Percentiles rank a stretch among this genome's conserved stretches.
Evolutionary conservation across 768 basidiomycete species (phyloP).

Genomic region (Rhodotorula babjevae): DNA sequence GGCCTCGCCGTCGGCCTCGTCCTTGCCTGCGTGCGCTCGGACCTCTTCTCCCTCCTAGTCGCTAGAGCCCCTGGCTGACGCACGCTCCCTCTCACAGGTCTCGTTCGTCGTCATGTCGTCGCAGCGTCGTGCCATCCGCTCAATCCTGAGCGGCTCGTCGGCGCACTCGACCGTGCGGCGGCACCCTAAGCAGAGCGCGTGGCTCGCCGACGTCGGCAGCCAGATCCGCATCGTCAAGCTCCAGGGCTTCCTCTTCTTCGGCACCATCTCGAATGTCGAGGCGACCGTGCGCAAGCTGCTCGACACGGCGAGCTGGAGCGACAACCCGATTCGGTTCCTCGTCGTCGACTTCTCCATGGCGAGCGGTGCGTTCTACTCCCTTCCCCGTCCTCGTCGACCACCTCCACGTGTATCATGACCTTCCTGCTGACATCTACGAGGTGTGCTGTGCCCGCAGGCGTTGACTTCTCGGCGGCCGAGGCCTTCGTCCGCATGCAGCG

Average conservation of each 20-base stretch:
- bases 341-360: constrained; percentile 81
- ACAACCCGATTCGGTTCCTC: constrained; percentile 78
- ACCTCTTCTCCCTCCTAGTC: constrained; percentile 42
- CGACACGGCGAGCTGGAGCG: constrained; percentile 64
- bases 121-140: constrained; percentile 73
- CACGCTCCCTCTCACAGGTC: constrained; percentile 47
- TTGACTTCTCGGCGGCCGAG: constrained; percentile 92
- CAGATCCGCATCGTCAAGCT: constrained; percentile 83
- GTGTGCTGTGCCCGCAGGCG: constrained; percentile 54
- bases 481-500: constrained; percentile 89
- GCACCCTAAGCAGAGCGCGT: constrained; percentile 70
- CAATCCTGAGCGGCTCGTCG: constrained; percentile 67
- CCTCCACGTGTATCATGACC: too few species aligned
- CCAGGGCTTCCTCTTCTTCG: constrained; percentile 89
- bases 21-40: constrained; percentile 61
- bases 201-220: constrained; percentile 70
- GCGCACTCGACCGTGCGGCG: constrained; percentile 86
- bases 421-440: too few species aligned
- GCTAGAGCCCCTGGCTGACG: constrained; percentile 40
- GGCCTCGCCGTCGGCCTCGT: constrained; percentile 89
- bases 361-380: constrained; percentile 16
- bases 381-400: too few species aligned
- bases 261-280: constrained; percentile 86
- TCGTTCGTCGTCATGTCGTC: constrained; percentile 98
- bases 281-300: constrained; percentile 73